Evolutionary conservation across 2,329 filamentous ascomycete genomes (phyloP).

Genomic region (Aspergillus versicolor): DNA sequence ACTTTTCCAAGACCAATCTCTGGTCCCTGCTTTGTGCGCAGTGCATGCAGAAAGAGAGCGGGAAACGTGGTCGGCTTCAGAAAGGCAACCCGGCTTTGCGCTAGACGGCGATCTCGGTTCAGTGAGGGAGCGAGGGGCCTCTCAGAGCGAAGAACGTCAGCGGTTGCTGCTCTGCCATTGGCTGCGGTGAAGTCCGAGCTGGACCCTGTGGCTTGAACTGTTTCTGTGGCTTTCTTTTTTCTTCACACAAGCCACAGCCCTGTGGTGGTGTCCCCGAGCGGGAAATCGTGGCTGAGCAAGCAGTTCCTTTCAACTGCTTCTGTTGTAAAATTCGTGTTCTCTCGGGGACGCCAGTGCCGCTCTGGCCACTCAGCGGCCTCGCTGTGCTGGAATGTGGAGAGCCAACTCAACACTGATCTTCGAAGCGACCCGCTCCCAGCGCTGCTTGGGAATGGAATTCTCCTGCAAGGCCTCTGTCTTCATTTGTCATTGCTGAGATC

Average conservation of each 20-base stretch:
- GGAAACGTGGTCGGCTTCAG: background rate
- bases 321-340: background rate
- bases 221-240: too few species aligned
- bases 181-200: background rate
- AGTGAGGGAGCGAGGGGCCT: background rate
- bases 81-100: background rate
- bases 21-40: background rate
- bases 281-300: too few species aligned
- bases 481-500: slow-evolving; percentile 2
- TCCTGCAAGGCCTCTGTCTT: background rate
- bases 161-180: background rate
- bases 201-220: background rate
- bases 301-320: background rate
- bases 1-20: background rate
- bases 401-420: slow-evolving; percentile 5
- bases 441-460: background rate
- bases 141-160: background rate
- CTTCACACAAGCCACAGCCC: background rate
- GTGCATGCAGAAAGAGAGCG: background rate
- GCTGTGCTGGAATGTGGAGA: background rate
- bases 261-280: background rate
- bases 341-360: background rate
- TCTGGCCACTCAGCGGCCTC: background rate
- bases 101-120: background rate
- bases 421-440: background rate